Base-by-base conservation (phyloP, 352 stramenopile genomes). In the Phytopythium aichiense region DNA sequence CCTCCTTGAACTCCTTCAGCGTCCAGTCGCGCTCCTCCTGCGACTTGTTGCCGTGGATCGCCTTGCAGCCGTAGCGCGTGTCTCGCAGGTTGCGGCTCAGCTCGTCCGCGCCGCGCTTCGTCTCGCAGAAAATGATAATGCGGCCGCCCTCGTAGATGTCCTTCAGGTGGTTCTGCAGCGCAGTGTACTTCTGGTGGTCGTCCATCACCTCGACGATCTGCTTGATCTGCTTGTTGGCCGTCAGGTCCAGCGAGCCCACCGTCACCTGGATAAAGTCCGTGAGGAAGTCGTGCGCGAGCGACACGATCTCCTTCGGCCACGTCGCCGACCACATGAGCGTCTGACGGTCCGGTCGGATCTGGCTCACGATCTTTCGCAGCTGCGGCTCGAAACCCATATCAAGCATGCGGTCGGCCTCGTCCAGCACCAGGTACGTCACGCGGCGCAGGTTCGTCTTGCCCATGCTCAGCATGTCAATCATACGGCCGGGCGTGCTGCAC, bases 71-170 rank as follows among this genome's bases (percentile, higher is more conserved):
- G 78, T 98, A 99, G 25, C 95, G 94, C 30, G 89, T 95, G 68
- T 93, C 77, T 31, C 92, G 88, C 49, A 99, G 68, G 48, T 96
- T 97, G 35, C 95, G 87, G 52, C 91, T 96, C 11, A 99, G 83
- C 65, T 98, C 92, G 74, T 99, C 98, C 31, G 95, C 97, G 40
- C 96, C 97, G 45, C 98, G 95, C 81, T 99, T 99, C 6, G 97
- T 99, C 72, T 99, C 95, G 23, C 98, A 98, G 80, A 99, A 99
- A 58, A 99, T 89, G n/a, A 99, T 95, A 25, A 99, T 97, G 61
- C 93, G 94, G 56, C 85, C 89, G 30, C 94, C 91, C 40, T 97
- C 95, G 54, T 97, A 94, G 42, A 94, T 87, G 33, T 83, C 76
- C 53, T 87, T 82, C 64, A 97, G 65, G 50, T 96, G 81, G 58